Conservation (phyloP, 73 alveolate genomes). For the Symbiodinium pilosum region DNA sequence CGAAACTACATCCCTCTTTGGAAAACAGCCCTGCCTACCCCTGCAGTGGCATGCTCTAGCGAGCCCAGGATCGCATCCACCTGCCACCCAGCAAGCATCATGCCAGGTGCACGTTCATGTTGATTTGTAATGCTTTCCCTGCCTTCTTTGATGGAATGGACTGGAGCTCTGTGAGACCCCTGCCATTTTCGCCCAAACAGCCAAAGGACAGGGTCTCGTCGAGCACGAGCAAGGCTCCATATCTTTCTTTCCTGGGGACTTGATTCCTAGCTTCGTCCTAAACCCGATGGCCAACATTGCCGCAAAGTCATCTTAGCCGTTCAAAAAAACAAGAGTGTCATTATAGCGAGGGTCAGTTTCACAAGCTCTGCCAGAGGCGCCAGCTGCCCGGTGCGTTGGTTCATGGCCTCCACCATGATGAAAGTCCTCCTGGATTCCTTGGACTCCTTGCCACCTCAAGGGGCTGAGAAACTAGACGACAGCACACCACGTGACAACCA, state of each 20-base stretch:
- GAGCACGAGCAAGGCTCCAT: conserved; percentile 71
- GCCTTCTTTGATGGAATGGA: conserved; percentile 18
- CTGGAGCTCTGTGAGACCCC: conserved; percentile 61
- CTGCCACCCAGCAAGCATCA: background rate
- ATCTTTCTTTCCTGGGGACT: conserved; percentile 29
- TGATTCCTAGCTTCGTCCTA: background rate
- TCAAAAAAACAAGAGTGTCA: too few species aligned
- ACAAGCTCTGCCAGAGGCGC: conserved; percentile 81
- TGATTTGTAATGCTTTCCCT: background rate
- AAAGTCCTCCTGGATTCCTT: conserved; percentile 82
- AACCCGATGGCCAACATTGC: too few species aligned
- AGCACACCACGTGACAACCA: background rate
- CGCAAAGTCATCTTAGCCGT: too few species aligned
- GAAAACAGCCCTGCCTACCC: conserved; percentile 82
- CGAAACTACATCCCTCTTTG: background rate
- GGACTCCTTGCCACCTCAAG: background rate
- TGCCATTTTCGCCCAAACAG: conserved; percentile 56
- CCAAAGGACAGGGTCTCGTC: conserved; percentile 93
- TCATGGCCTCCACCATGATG: conserved; percentile 70
- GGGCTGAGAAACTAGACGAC: background rate
- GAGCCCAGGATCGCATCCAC: conserved; percentile 95
- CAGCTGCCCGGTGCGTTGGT: conserved; percentile 88
- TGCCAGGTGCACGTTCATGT: background rate
- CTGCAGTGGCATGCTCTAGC: conserved; percentile 84
- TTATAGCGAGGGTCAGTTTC: background rate